These are phyloP conservation scores for Apiotrichum domesticum DNA, from an alignment of 1,284 basidiomycete genomes.

Conservation along the genomic window DNA sequence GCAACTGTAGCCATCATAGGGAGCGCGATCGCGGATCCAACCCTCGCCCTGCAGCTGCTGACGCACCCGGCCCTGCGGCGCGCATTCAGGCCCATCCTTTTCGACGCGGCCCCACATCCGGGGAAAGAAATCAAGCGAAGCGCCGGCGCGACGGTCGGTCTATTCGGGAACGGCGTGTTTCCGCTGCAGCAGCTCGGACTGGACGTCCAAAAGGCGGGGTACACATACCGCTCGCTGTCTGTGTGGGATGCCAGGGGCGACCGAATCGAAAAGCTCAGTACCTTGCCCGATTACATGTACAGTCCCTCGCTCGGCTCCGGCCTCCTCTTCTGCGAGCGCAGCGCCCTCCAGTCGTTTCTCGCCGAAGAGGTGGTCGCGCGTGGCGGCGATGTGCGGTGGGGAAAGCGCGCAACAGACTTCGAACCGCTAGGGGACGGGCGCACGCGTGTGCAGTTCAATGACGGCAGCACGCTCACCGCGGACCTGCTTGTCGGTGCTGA, in stretches of 20 bases:
- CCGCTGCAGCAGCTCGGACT: not conserved
- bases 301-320: not conserved
- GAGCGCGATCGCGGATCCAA: not conserved
- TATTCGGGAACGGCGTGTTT: too few relatives aligned
- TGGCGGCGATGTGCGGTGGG: not conserved
- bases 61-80: not conserved
- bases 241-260: not conserved
- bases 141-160: too few relatives aligned
- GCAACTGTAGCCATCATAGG: not conserved
- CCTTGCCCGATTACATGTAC: not conserved
- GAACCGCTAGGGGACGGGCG: not conserved
- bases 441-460: not conserved
- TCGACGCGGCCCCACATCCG: too few relatives aligned
- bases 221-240: not conserved
- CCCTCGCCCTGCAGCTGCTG: not conserved
- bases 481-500: conserved; percentile 3
- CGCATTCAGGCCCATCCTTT: too few relatives aligned
- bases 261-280: not conserved
- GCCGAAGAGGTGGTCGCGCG: not conserved
- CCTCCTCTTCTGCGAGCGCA: not conserved
- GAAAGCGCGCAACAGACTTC: not conserved
- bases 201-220: not conserved
- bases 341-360: not conserved
- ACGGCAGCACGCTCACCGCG: not conserved
- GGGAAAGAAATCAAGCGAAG: too few relatives aligned